Evolutionary conservation across 75 land plant species (phyloP).

Genomic region (Sequoiadendron giganteum): DNA sequence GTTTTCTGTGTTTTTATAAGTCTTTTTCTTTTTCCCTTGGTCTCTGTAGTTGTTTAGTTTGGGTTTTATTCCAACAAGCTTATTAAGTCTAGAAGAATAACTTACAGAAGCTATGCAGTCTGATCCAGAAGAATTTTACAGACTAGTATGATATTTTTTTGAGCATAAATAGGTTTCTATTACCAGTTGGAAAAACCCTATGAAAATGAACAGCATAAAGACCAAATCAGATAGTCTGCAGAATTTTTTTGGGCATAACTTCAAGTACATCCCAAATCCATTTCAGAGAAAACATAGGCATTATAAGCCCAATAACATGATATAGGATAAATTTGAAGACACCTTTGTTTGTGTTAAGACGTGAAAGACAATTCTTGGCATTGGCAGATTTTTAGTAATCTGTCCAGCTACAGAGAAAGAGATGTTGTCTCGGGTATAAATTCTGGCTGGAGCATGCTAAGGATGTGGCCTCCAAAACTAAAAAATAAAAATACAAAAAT

Average conservation of each 20-base stretch:
- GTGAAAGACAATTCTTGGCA: neutral
- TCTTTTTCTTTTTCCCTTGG: no score
- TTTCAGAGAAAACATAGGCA: neutral
- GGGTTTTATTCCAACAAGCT: no score
- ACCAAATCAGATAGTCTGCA: neutral
- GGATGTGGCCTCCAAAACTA: neutral
- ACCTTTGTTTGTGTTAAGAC: neutral
- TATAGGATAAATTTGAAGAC: neutral
- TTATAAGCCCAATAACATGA: neutral
- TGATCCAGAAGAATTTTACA: no score
- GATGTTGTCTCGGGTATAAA: neutral
- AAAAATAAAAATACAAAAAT: neutral
- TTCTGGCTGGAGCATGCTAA: neutral
- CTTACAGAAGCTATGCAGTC: no score
- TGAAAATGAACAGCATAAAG: neutral
- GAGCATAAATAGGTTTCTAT: neutral
- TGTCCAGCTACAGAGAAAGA: neutral
- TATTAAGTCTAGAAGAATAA: no score
- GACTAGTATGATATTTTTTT: neutral
- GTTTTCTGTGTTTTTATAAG: no score
- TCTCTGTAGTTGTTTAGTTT: no score
- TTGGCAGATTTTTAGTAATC: neutral
- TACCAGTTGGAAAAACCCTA: neutral
- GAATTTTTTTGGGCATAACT: neutral
- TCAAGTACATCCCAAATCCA: neutral